Evolutionary conservation across 345 rosid genomes (phyloP).

Genomic region (Linum trigynum): DNA sequence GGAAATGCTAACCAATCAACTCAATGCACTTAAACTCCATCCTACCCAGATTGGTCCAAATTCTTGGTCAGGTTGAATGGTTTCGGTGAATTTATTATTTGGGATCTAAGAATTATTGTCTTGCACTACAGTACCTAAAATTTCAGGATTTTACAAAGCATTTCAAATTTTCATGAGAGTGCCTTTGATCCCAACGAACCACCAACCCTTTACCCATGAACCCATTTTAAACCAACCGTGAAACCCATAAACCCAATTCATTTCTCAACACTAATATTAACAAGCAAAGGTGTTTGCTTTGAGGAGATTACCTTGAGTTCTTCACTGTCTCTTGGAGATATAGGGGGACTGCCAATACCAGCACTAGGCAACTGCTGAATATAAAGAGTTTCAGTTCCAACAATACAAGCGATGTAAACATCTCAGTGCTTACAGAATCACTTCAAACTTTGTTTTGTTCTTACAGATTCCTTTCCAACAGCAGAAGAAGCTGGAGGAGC

Average conservation of each 20-base stretch:
- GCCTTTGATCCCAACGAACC: neutral
- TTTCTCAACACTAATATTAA: too few species aligned
- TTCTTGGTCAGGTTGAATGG: too few species aligned
- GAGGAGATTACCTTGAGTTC: constrained; percentile 56
- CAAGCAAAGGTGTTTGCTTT: neutral
- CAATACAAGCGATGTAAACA: neutral
- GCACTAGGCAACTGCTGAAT: constrained; percentile 30
- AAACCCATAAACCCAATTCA: neutral
- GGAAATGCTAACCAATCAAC: too few species aligned
- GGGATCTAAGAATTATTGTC: too few species aligned
- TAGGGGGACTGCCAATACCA: constrained; percentile 32
- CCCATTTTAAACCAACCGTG: neutral
- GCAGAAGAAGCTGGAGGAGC: constrained; percentile 19
- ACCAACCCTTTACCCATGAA: too few species aligned
- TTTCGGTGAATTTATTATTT: too few species aligned
- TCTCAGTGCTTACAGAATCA: neutral
- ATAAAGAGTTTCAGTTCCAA: constrained; percentile 3
- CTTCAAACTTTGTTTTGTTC: constrained; percentile 2
- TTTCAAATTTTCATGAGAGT: neutral
- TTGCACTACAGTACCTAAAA: too few species aligned
- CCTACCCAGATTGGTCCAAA: too few species aligned
- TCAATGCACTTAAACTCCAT: too few species aligned
- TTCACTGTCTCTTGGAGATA: constrained; percentile 70
- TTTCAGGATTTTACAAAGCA: too few species aligned
- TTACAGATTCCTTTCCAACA: constrained; percentile 36